These are phyloP conservation scores for Wolfiporia cocos DNA, from an alignment of 1,284 basidiomycete species.

Conservation along the genomic window DNA sequence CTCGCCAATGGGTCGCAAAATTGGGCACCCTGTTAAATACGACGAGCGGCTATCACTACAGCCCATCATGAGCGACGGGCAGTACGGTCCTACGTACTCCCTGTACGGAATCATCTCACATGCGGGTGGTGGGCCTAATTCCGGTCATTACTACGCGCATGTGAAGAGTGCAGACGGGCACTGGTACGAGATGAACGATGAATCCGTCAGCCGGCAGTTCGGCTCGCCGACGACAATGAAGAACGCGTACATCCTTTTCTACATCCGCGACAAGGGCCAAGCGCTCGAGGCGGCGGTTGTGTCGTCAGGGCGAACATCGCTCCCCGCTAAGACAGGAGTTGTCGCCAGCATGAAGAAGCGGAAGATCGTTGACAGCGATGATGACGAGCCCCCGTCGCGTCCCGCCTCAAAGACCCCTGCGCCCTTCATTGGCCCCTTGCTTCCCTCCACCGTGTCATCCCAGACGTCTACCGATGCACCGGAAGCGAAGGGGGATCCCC, in stretches of 20 bases:
- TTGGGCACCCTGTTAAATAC: slow-evolving; percentile 75
- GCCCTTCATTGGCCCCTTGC: slow-evolving; percentile 59
- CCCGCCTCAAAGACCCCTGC: slow-evolving; percentile 35
- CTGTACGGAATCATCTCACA: slow-evolving; percentile 94
- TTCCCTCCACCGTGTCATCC: slow-evolving; percentile 35
- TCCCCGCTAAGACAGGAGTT: slow-evolving; percentile 32
- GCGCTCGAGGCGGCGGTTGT: slow-evolving; percentile 54
- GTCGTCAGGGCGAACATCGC: slow-evolving; percentile 10
- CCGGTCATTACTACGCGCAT: slow-evolving; percentile 93
- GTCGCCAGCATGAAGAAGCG: slow-evolving; percentile 60
- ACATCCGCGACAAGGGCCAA: slow-evolving; percentile 76
- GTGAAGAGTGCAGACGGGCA: slow-evolving; percentile 67
- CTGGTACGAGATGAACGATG: slow-evolving; percentile 97
- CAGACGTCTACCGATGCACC: slow-evolving; percentile 16
- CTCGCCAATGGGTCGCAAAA: slow-evolving; percentile 84
- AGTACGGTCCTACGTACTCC: slow-evolving; percentile 75
- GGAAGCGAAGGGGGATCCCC: slow-evolving; percentile 42
- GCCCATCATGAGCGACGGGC: slow-evolving; percentile 79
- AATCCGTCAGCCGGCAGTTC: slow-evolving; percentile 48
- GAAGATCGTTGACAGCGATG: slow-evolving; percentile 35
- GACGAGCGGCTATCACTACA: slow-evolving; percentile 74
- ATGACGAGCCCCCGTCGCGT: slow-evolving; percentile 39
- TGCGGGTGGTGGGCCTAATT: slow-evolving; percentile 88
- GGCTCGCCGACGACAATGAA: slow-evolving; percentile 54
- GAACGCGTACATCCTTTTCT: slow-evolving; percentile 93